Evolutionary conservation across 2,329 filamentous ascomycete genomes (phyloP), one percentile per base, ranked within the genome.

Genomic region (Xylaria sp.): DNA sequence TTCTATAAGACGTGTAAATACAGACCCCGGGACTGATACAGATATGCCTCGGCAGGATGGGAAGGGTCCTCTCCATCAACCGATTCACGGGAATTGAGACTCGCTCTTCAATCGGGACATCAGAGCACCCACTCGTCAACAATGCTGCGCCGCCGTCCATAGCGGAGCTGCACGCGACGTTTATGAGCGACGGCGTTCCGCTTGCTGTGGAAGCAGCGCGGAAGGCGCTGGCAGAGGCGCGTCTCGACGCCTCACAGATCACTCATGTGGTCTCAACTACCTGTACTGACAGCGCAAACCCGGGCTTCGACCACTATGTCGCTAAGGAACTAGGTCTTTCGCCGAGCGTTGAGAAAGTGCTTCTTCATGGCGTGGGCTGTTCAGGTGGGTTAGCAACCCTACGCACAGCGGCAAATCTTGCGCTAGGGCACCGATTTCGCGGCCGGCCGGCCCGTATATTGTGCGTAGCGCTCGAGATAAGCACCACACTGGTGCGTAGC

Each of bases 271-370:
- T 92, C 9, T 86, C 88, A 28, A 90, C 89, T 0, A 91, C 89
- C 5, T 91, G 90, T 76, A 92, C 89, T 9, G 87, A 91, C 75
- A 90, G 88, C 70, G 88, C 89, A 18, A 91, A 91, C 75, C 89
- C 89, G 0, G 89, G 89, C 1, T 91, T 88, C 74, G 90, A 91
- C 72, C 87, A 91, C 76, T 90, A 83, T 69, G 87, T 91, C 28
- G 85, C 85, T 60, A 88, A 87, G 73, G 80, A 82, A 4, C 79
- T 92, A 2, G 87, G 87, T 0, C 81, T 91, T 34, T 80, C 81
- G n/a, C 81, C 84, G 39, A 80, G 80, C n/a, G 84, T 89, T 2
- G 88, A 92, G 72, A 90, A 89, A 73, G 86, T 90, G 6, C 81
- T 91, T 4, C 81, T 92, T 18, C 89, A 91, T 73, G 89, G 89